Percentiles rank a stretch among this genome's conserved stretches.
Evolutionary conservation across 106 monocot species (phyloP).

Genomic region (Apostasia ramifera): DNA sequence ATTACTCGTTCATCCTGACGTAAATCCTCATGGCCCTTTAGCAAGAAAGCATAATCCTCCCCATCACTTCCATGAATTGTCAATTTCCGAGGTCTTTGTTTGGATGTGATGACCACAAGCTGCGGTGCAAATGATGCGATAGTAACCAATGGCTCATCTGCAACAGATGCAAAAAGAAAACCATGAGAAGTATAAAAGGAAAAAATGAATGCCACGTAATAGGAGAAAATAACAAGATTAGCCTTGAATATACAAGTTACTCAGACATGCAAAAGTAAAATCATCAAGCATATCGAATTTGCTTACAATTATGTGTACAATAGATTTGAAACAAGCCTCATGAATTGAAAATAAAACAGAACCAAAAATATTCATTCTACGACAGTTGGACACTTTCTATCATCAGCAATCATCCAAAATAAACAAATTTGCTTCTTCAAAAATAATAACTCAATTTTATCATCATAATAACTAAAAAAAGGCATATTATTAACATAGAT

Average conservation of each 20-base stretch:
- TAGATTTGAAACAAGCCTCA: too few relatives aligned
- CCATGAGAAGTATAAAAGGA: background rate
- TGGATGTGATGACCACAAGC: conserved; percentile 90
- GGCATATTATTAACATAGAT: too few relatives aligned
- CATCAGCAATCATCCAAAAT: too few relatives aligned
- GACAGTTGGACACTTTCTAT: too few relatives aligned
- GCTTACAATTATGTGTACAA: background rate
- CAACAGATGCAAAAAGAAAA: conserved; percentile 11
- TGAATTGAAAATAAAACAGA: too few relatives aligned
- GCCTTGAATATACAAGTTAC: background rate
- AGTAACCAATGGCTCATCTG: conserved; percentile 87
- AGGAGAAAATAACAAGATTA: background rate
- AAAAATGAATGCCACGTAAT: background rate
- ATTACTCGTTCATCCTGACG: conserved; percentile 99
- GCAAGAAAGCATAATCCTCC: conserved; percentile 88
- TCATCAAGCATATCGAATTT: background rate
- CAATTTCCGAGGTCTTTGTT: conserved; percentile 89
- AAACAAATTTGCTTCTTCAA: too few relatives aligned
- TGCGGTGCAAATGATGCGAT: conserved; percentile 89
- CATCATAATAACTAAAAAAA: too few relatives aligned
- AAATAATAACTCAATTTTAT: too few relatives aligned
- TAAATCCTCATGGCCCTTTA: conserved; percentile 97
- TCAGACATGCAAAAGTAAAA: background rate
- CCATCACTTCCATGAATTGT: conserved; percentile 96
- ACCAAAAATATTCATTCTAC: too few relatives aligned